Base-by-base conservation (phyloP, 1,284 basidiomycete genomes). In the Marasmius sp. region DNA sequence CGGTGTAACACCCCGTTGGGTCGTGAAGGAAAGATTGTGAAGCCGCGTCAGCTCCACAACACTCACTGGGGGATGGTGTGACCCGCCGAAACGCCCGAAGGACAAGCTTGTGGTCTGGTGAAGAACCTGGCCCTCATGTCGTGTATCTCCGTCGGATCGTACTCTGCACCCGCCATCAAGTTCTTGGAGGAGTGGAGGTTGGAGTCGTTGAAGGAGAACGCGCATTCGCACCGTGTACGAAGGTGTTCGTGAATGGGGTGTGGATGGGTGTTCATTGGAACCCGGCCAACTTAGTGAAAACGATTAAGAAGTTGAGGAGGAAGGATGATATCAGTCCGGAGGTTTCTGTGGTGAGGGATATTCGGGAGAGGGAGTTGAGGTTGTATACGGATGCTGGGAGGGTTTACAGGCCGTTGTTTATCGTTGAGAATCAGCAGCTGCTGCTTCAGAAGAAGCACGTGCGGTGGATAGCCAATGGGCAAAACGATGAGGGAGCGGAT, bases 21-120 rank as follows among this genome's bases (percentile, higher is more conserved):
- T 61, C 91, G 97, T 67, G 97, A 99, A 75, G 96, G 96, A 65
- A 99, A 99, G 81, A 99, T 99, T 62, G 97, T 97, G 58, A 99
- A 99, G 75, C n/a, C n/a, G n/a, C n/a, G n/a, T n/a, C n/a, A n/a
- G n/a, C n/a, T n/a, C n/a, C n/a, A n/a, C n/a, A n/a, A 99, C 74
- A 98, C 97, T 1, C 97, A 99, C 73, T 99, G 97, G 97, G 97
- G 97, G 51, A 98, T 99, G 95, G 97, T 99, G 11, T 98, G 95
- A 73, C 97, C 97, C 48, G 97, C 97, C 56, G 97, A 99, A 77
- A 99, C 97, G 11, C 97, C 97, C 7, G 97, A 99, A 89, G 97
- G 97, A 60, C 97, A 99, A 75, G 97, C 97, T 64, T 99, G 97
- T 80, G 97, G 97, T 78, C 85, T 99, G 52, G 97, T 99, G 77